Percentiles rank a stretch among this genome's conserved stretches.
Evolutionary conservation across 345 rosid species (phyloP).

Genomic region (Aquilaria yunnanensis): DNA sequence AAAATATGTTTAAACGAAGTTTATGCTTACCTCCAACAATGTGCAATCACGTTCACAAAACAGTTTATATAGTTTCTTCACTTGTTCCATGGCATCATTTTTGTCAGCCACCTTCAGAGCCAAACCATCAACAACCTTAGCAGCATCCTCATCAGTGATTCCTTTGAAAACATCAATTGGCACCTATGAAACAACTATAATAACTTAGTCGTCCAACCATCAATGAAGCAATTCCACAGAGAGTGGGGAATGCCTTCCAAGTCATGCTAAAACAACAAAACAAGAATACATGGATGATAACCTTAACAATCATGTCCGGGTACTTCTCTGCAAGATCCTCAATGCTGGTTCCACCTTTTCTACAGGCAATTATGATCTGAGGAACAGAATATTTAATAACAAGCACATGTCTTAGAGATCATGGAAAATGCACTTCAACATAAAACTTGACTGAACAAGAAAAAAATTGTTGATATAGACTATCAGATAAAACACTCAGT

Average conservation of each 20-base stretch:
- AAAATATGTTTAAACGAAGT: slow-evolving; percentile 3
- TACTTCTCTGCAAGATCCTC: slow-evolving; percentile 99
- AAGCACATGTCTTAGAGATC: slow-evolving; percentile 4
- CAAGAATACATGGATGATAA: slow-evolving; percentile 15
- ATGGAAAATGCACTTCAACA: not conserved
- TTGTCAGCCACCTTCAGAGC: slow-evolving; percentile 77
- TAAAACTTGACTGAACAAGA: not conserved
- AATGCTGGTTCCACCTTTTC: slow-evolving; percentile 98
- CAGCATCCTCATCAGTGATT: slow-evolving; percentile 97
- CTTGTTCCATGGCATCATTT: slow-evolving; percentile 84
- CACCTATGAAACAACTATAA: slow-evolving; percentile 42
- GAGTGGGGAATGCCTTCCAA: slow-evolving; percentile 2
- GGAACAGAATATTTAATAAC: slow-evolving; percentile 12
- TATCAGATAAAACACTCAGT: not conserved
- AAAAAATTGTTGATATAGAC: not conserved
- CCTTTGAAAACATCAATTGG: slow-evolving; percentile 93
- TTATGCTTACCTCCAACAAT: slow-evolving; percentile 78
- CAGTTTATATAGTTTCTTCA: slow-evolving; percentile 90
- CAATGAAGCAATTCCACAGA: slow-evolving; percentile 7
- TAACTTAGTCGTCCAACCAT: slow-evolving; percentile 11
- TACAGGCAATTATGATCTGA: slow-evolving; percentile 93
- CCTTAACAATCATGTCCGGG: slow-evolving; percentile 97
- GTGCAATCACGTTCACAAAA: slow-evolving; percentile 87
- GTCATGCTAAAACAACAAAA: slow-evolving; percentile 11
- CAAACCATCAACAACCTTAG: slow-evolving; percentile 93